Conservation (phyloP, 139 green algal genomes). For the Eudorina sp. region DNA sequence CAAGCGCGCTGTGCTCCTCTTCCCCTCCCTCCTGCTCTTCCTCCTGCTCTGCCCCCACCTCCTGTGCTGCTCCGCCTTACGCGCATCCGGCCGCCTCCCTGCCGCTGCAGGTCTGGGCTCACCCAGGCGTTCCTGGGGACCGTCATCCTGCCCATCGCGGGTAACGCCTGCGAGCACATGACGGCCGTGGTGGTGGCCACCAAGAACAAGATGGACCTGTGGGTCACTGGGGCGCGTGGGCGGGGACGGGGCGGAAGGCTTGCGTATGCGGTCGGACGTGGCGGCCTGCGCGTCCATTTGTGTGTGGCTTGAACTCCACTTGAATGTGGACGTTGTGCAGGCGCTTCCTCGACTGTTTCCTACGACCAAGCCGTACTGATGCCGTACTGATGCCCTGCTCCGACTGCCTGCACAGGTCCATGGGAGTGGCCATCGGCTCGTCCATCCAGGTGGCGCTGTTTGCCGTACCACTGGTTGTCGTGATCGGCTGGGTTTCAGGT, state of each 20-base stretch:
- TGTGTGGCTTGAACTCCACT: too few species aligned
- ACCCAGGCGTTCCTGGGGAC: slow-evolving; percentile 85
- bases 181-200: slow-evolving; percentile 70
- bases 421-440: slow-evolving; percentile 81
- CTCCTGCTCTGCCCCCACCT: too few species aligned
- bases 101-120: slow-evolving; percentile 67
- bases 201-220: slow-evolving; percentile 95
- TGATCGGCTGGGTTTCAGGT: slow-evolving; percentile 81
- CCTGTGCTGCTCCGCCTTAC: too few species aligned
- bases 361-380: too few species aligned
- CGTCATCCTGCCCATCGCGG: slow-evolving; percentile 84
- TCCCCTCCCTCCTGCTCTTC: too few species aligned
- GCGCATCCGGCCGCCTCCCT: not conserved
- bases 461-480: slow-evolving; percentile 84
- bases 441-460: slow-evolving; percentile 91
- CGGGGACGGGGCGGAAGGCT: not conserved
- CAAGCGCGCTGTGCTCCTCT: too few species aligned
- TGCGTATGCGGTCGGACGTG: too few species aligned
- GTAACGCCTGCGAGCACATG: slow-evolving; percentile 87
- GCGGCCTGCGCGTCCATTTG: too few species aligned
- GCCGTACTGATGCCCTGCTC: too few species aligned
- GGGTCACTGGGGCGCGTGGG: not conserved
- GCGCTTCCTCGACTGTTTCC: too few species aligned
- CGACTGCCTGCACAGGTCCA: too few species aligned
- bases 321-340: too few species aligned